Evolutionary conservation across 805 yeast genomes (phyloP).

Genomic region (Kuraishia hungarica): DNA sequence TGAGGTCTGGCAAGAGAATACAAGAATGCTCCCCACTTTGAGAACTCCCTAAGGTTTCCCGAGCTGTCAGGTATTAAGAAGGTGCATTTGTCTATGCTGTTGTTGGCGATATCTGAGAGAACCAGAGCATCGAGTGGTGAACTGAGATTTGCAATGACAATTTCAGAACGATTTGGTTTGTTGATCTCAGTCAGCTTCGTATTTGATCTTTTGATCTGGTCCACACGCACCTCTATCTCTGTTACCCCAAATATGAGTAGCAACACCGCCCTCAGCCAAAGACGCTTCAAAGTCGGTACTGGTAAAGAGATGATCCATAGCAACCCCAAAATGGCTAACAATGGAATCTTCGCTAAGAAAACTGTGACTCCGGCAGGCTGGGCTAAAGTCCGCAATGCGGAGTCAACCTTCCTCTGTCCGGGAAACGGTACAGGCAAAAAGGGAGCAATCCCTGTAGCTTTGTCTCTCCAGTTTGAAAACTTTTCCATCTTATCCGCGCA

Average conservation of each 20-base stretch:
- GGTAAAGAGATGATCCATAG: constrained; percentile 13
- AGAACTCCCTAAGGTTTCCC: constrained; percentile 23
- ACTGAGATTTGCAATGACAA: constrained; percentile 47
- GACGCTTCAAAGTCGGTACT: constrained; percentile 8
- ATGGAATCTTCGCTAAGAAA: constrained; percentile 18
- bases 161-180: constrained; percentile 34
- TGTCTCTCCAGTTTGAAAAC: constrained; percentile 78
- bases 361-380: constrained; percentile 10
- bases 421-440: constrained; percentile 45
- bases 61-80: constrained; percentile 31
- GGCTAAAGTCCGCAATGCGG: constrained; percentile 2
- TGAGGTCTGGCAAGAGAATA: constrained; percentile 2
- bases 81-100: constrained; percentile 13
- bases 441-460: constrained; percentile 91
- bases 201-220: constrained; percentile 41
- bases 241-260: constrained; percentile 24
- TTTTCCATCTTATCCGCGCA: constrained; percentile 52
- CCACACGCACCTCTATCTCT: constrained; percentile 26
- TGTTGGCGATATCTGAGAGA: constrained; percentile 15
- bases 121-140: constrained; percentile 52
- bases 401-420: constrained; percentile 1
- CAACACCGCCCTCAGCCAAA: constrained; percentile 13
- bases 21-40: constrained; percentile 15
- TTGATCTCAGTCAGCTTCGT: constrained; percentile 18
- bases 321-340: constrained; percentile 15